Percentiles rank a stretch among this genome's conserved stretches.
These are phyloP conservation scores for Ophiostoma triangulosporum DNA, from an alignment of 2,329 filamentous ascomycete species.

Conservation along the genomic window DNA sequence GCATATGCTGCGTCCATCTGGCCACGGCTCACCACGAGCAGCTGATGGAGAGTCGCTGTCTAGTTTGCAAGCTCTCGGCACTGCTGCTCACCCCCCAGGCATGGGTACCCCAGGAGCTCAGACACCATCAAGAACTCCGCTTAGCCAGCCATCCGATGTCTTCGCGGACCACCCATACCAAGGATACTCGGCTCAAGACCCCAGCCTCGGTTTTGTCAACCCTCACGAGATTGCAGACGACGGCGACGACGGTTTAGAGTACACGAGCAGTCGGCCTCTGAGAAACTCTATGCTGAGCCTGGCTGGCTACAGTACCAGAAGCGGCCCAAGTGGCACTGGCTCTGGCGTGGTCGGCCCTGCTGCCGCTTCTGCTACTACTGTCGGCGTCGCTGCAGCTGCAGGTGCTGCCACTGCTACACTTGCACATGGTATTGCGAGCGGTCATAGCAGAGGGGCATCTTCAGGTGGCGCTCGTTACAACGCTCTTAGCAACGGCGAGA, in stretches of 20 bases:
- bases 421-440: constrained; percentile 19
- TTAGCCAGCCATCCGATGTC: constrained; percentile 29
- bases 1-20: constrained; percentile 7
- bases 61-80: constrained; percentile 27
- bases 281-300: constrained; percentile 48
- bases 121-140: constrained; percentile 34
- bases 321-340: constrained; percentile 17
- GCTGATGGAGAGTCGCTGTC: constrained; percentile 29
- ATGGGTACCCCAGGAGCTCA: constrained; percentile 21
- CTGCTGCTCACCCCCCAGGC: constrained; percentile 22
- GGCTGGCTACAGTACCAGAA: constrained; percentile 30
- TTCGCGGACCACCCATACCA: constrained; percentile 56
- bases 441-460: background rate
- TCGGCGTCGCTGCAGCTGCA: constrained; percentile 17
- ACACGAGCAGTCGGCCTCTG: constrained; percentile 28
- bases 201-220: constrained; percentile 49
- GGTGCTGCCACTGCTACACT: constrained; percentile 14
- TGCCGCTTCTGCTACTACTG: constrained; percentile 20
- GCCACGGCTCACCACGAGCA: constrained; percentile 6
- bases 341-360: constrained; percentile 11
- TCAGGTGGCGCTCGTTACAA: constrained; percentile 33
- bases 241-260: constrained; percentile 68
- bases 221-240: constrained; percentile 75
- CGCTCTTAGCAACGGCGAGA: constrained; percentile 29
- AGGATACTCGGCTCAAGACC: constrained; percentile 38